phyloP scores from a whole-genome alignment of 2,329 filamentous ascomycete genomes.

The Cladosporium sphaerospermum region DNA sequence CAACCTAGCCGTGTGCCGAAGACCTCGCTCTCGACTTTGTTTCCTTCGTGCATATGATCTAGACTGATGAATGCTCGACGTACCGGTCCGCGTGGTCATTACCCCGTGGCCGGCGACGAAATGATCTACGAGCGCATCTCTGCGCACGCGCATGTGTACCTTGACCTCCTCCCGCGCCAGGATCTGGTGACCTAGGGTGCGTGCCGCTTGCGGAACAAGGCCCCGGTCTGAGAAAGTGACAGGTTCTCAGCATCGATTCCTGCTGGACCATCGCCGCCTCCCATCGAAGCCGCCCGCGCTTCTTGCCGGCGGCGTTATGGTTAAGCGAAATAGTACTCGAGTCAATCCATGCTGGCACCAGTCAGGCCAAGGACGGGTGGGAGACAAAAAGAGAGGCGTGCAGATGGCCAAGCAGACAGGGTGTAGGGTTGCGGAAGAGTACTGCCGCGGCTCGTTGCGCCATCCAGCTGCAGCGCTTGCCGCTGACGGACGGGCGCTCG shows the following conservation, averaged over 20 bases:
- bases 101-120: background rate
- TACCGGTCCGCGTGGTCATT: no score
- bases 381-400: conserved; percentile 4
- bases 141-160: background rate
- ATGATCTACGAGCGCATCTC: background rate
- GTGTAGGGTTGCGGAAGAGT: conserved; percentile 4
- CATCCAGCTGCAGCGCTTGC: background rate
- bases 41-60: no score
- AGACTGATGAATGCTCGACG: no score
- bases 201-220: background rate
- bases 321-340: conserved; percentile 6
- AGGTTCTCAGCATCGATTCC: background rate
- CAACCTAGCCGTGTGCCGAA: no score
- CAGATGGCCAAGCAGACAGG: background rate
- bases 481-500: background rate
- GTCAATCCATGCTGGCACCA: background rate
- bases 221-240: conserved; percentile 2
- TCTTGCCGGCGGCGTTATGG: background rate
- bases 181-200: no score
- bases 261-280: background rate
- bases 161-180: background rate
- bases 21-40: no score
- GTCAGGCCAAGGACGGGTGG: background rate
- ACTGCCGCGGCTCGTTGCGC: background rate
- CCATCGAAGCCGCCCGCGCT: background rate